Evolutionary conservation across 805 yeast species (phyloP), one percentile per base, ranked within the genome.

Genomic region (Maudiozyma serrabonitensis): DNA sequence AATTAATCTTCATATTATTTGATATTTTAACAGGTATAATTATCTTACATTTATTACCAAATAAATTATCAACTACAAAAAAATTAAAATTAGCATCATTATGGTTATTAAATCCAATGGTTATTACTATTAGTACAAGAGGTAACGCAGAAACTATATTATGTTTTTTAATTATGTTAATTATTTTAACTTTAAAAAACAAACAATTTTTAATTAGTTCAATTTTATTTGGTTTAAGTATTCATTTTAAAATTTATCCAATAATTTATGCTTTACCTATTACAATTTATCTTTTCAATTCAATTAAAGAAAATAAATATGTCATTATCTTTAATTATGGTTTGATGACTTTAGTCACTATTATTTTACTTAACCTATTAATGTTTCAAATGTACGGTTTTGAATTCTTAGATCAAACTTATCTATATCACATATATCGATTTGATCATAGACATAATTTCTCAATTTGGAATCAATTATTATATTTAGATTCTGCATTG

Each of bases 71-170:
- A 16, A n/a, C 49, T 4, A 45, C 23, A 7, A 26, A 32, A 6
- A 41, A 31, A 2, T 35, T 19, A 16, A 49, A 44, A 26, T 41
- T 54, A 12, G 50, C 75, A 12, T 54, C 48, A 2, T 68, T 91
- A 5, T 93, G 98, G 98, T 72, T 93, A 18, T 72, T 88, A 56
- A 93, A 93, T 63, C 98, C 99, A 15, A 86, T 93, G 93, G 98
- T 90, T 0, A 79, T 84, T 32, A 88, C 95, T 0, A 93, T 93
- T 45, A 82, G 91, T 55, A 88, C 97, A 0, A 73, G 99, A 43
- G 99, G 99, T 1, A 86, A 93, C 26, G 84, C 96, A 0, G 99
- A 93, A 61, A 89, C 96, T 53, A 74, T 93, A 1, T 66, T 93
- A 43, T 87, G 95, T 2, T 89, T 87, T 32, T 69, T 91, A 55